Evolutionary conservation across 768 basidiomycete species (phyloP).

Genomic region (Amanita pallidorosea): DNA sequence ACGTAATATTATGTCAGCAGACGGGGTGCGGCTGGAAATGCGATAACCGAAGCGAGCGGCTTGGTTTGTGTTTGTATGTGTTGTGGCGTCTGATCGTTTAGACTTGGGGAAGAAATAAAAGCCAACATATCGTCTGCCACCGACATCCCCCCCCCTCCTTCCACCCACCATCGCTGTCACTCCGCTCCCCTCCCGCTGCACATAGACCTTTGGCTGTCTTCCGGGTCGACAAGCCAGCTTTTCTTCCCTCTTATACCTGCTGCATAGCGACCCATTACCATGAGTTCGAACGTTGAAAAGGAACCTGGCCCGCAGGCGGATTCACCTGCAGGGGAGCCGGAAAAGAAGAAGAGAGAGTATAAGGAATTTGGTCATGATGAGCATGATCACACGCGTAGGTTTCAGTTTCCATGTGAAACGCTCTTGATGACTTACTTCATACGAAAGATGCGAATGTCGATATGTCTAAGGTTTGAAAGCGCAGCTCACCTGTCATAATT

Average conservation of each 20-base stretch:
- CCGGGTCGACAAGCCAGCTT: conserved; percentile 17
- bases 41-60: not conserved
- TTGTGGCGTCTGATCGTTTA: conserved; percentile 14
- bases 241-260: conserved; percentile 13
- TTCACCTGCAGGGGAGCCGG: conserved; percentile 24
- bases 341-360: conserved; percentile 70
- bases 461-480: conserved; percentile 55
- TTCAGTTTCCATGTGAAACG: conserved; percentile 5
- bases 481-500: not conserved
- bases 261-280: conserved; percentile 13
- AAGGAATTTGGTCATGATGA: conserved; percentile 77
- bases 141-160: conserved; percentile 13
- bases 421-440: conserved; percentile 8
- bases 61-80: conserved; percentile 13
- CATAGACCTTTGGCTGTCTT: conserved; percentile 5
- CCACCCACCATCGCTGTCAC: conserved; percentile 9
- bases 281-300: conserved; percentile 44
- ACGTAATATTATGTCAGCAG: too few species aligned
- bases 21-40: not conserved
- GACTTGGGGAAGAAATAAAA: conserved; percentile 16
- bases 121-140: conserved; percentile 12
- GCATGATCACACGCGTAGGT: conserved; percentile 57
- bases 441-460: conserved; percentile 72
- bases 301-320: conserved; percentile 52
- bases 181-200: conserved; percentile 4